Evolutionary conservation across 495 filamentous ascomycete species (phyloP).

Genomic region (Penicillium roqueforti): DNA sequence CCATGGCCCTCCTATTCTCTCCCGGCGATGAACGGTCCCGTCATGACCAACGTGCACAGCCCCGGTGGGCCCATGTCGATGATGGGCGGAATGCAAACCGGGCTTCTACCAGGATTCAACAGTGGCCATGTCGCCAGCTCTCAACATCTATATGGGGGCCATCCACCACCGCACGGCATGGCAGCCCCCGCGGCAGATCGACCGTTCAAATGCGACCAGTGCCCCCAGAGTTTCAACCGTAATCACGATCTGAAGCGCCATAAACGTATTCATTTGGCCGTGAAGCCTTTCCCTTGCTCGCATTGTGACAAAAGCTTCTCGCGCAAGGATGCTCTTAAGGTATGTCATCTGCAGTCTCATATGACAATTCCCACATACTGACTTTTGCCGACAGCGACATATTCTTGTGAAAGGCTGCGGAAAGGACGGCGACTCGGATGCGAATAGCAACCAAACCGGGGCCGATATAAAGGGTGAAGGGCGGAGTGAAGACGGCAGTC

Average conservation of each 20-base stretch:
- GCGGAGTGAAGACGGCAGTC: conserved; percentile 26
- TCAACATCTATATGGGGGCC: conserved; percentile 51
- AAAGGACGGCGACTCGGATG: conserved; percentile 36
- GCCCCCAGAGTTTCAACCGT: conserved; percentile 88
- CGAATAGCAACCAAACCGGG: conserved; percentile 8
- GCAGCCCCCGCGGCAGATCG: conserved; percentile 63
- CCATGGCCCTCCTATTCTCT: conserved; percentile 55
- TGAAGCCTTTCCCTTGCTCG: conserved; percentile 91
- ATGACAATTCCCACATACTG: conserved; percentile 4
- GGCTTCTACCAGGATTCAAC: conserved; percentile 48
- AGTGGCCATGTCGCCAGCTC: conserved; percentile 55
- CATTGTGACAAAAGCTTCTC: conserved; percentile 97
- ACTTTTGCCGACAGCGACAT: conserved; percentile 62
- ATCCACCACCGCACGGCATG: conserved; percentile 39
- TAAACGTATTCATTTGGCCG: conserved; percentile 88
- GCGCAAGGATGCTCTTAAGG: conserved; percentile 95
- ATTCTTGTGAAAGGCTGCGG: conserved; percentile 93
- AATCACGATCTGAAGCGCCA: conserved; percentile 97
- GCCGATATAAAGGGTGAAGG: conserved; percentile 20
- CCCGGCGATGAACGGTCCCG: conserved; percentile 60
- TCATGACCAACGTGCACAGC: conserved; percentile 73
- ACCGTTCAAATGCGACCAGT: conserved; percentile 92
- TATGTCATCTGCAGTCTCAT: conserved; percentile 35
- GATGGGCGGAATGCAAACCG: conserved; percentile 57
- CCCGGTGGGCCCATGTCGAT: conserved; percentile 67